Conservation (phyloP, 2,329 filamentous ascomycete species). For the Colletotrichum magnum region DNA sequence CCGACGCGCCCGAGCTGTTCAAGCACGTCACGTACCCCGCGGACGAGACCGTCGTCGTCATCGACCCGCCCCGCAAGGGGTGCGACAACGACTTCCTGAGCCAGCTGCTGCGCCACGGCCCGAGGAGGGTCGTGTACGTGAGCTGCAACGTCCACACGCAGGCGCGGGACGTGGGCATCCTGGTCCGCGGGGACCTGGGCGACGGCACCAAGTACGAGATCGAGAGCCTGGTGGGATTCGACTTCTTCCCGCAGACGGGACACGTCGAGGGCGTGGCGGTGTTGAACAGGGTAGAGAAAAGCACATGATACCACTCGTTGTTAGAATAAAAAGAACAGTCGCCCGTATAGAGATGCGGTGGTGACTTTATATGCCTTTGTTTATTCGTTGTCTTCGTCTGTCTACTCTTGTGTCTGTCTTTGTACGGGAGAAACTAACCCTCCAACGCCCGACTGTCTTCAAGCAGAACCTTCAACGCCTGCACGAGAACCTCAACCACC, state of each 20-base stretch:
- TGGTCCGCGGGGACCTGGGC: slow-evolving; percentile 76
- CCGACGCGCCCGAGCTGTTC: slow-evolving; percentile 89
- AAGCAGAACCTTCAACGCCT: slow-evolving; percentile 79
- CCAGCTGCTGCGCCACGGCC: slow-evolving; percentile 84
- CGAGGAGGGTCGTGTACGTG: slow-evolving; percentile 89
- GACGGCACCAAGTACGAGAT: slow-evolving; percentile 76
- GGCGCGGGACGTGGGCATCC: slow-evolving; percentile 89
- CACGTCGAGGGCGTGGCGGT: slow-evolving; percentile 79
- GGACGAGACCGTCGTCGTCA: slow-evolving; percentile 90
- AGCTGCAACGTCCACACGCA: slow-evolving; percentile 99
- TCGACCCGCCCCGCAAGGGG: slow-evolving; percentile 96
- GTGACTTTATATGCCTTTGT: background rate
- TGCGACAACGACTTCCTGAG: slow-evolving; percentile 88
- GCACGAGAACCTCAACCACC: slow-evolving; percentile 79
- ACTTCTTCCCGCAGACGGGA: slow-evolving; percentile 93
- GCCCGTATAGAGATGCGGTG: background rate
- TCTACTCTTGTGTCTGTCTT: slow-evolving; percentile 31
- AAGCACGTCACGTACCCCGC: slow-evolving; percentile 79
- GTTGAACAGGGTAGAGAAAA: slow-evolving; percentile 68
- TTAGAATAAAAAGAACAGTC: slow-evolving; percentile 7
- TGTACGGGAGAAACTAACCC: slow-evolving; percentile 22
- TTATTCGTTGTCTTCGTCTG: slow-evolving; percentile 20
- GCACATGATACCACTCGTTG: slow-evolving; percentile 28
- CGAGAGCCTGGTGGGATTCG: slow-evolving; percentile 92
- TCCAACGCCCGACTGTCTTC: slow-evolving; percentile 49